Evolutionary conservation across 2,329 filamentous ascomycete species (phyloP).

Genomic region (Stachybotrys echinatus): DNA sequence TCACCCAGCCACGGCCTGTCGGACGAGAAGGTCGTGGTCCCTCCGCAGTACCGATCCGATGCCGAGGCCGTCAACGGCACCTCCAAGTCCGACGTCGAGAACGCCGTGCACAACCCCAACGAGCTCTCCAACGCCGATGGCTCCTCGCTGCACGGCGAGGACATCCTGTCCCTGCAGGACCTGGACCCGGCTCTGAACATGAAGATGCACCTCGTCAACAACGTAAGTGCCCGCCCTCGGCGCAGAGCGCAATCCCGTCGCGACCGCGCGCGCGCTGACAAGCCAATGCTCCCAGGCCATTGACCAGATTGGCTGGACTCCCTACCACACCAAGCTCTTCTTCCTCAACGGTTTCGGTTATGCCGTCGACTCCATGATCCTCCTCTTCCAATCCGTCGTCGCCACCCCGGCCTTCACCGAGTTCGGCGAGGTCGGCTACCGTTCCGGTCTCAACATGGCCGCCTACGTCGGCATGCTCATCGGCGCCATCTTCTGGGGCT

Average conservation of each 20-base stretch:
- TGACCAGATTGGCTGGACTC: slow-evolving; percentile 57
- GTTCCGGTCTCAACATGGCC: slow-evolving; percentile 55
- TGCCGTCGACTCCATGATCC: slow-evolving; percentile 40
- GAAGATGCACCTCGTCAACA: slow-evolving; percentile 67
- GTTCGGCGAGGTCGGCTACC: slow-evolving; percentile 49
- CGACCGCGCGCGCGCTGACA: too few relatives aligned
- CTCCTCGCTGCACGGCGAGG: slow-evolving; percentile 25
- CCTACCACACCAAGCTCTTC: slow-evolving; percentile 55
- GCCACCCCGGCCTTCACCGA: slow-evolving; percentile 52
- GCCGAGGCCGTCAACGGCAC: too few relatives aligned
- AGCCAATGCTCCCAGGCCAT: slow-evolving; percentile 28
- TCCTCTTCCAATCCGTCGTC: slow-evolving; percentile 57
- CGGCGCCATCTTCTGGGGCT: slow-evolving; percentile 63
- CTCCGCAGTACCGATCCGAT: too few relatives aligned
- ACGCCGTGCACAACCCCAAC: too few relatives aligned
- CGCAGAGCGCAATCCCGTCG: too few relatives aligned
- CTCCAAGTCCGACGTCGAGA: too few relatives aligned
- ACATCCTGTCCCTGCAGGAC: slow-evolving; percentile 52
- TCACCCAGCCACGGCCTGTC: too few relatives aligned
- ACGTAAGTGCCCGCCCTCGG: slow-evolving; percentile 36
- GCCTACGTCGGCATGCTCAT: slow-evolving; percentile 51
- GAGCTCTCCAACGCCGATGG: slow-evolving; percentile 2
- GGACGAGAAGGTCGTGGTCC: too few relatives aligned
- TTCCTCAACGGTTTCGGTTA: slow-evolving; percentile 57
- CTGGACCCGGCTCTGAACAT: slow-evolving; percentile 56